These are phyloP conservation scores for Populus euphratica DNA, from an alignment of 345 rosid species.

Conservation along the genomic window DNA sequence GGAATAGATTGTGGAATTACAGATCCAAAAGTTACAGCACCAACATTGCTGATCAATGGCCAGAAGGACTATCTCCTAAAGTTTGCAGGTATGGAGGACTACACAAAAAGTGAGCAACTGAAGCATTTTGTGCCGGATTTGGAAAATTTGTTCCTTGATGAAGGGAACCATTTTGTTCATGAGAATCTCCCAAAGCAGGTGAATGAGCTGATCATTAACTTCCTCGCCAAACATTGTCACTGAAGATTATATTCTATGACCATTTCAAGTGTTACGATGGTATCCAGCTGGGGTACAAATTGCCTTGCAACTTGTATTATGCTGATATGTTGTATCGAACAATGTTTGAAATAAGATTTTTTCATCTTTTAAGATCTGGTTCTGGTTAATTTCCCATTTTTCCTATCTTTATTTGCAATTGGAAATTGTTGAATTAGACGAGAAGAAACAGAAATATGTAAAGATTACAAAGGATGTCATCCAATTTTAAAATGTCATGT, in stretches of 20 bases:
- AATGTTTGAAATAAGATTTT: not conserved
- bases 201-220: constrained; percentile 12
- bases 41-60: constrained; percentile 20
- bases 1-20: constrained; percentile 4
- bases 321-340: not conserved
- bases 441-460: no score
- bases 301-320: not conserved
- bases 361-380: no score
- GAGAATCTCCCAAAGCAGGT: constrained; percentile 19
- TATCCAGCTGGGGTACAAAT: not conserved
- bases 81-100: constrained; percentile 20
- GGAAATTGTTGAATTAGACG: no score
- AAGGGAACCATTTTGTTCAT: constrained; percentile 24
- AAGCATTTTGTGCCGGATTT: constrained; percentile 23
- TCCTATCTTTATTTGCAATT: no score
- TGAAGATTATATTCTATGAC: not conserved
- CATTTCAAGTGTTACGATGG: not conserved
- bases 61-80: constrained; percentile 21
- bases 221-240: constrained; percentile 3
- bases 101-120: constrained; percentile 15
- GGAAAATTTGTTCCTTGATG: constrained; percentile 17
- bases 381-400: no score
- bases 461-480: no score
- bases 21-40: constrained; percentile 20
- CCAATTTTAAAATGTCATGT: no score